Evolutionary conservation across 257 asterid species (phyloP), one percentile per base, ranked within the genome.

Genomic region (Lavandula angustifolia): DNA sequence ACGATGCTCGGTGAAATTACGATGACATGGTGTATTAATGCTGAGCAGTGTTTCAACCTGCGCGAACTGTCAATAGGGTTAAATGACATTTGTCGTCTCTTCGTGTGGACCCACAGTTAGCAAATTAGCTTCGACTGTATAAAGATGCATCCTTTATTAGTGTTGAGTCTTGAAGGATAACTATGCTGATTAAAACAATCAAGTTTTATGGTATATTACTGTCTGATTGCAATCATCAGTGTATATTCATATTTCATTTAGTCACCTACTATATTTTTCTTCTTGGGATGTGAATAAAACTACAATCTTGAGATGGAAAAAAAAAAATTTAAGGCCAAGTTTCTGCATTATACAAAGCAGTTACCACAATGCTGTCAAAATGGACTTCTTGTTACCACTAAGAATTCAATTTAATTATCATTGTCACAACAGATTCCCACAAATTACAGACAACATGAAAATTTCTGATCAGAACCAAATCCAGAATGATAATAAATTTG

Each of bases 401-500:
- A 22, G 2, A 64, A 62, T 42, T 63, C 40, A 71, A 29, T 46
- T 38, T 31, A 64, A 50, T 50, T 42, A 50, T 52, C 64, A 18
- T 48, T 43, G 5, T 59, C 32, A 48, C 60, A 37, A 60, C 42
- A 22, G 27, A 44, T 60, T 60, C 61, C 60, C 43, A 52, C 31
- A 67, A 68, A 27, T 59, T 64, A 68, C 76, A 64, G 53, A 57
- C 69, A 22, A 49, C 64, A 64, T 13, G 16, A 49, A 58, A 22
- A 58, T 32, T 51, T 51, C 65, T 42, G 50, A 60, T 37, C 34
- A 64, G 69, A 68, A 71, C 75, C 68, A 74, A 22, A 27, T 46
- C 82, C 82, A 73, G 85, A 76, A 50, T 59, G 67, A 68, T 74
- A 74, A 55, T 63, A 73, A 60, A 67, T 76, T 80, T 80, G 76